Conservation (phyloP, 2,329 filamentous ascomycete species). For the Botrytis squamosa region DNA sequence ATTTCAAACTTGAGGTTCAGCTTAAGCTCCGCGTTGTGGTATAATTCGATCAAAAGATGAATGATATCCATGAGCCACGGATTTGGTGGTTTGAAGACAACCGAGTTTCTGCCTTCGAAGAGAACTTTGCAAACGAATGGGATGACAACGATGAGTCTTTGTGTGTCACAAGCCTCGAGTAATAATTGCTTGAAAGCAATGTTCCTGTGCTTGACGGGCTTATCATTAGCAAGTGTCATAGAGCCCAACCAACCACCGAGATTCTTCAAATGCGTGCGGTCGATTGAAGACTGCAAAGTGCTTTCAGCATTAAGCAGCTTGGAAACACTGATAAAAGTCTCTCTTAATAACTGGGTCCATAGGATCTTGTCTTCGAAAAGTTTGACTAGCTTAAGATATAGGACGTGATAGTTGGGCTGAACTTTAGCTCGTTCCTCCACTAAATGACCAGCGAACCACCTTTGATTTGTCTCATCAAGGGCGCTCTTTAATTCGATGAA, state of each 20-base stretch:
- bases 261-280: slow-evolving; percentile 88
- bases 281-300: slow-evolving; percentile 79
- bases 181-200: slow-evolving; percentile 96
- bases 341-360: slow-evolving; percentile 86
- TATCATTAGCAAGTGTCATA: slow-evolving; percentile 87
- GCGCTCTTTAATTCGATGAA: slow-evolving; percentile 77
- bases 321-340: slow-evolving; percentile 85
- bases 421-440: slow-evolving; percentile 96
- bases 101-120: slow-evolving; percentile 77
- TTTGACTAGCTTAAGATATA: slow-evolving; percentile 87
- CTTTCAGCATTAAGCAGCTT: slow-evolving; percentile 87
- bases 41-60: slow-evolving; percentile 85
- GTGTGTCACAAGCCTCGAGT: slow-evolving; percentile 89
- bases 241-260: slow-evolving; percentile 91
- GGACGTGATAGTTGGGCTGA: slow-evolving; percentile 92
- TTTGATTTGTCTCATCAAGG: slow-evolving; percentile 77
- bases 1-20: slow-evolving; percentile 98
- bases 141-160: slow-evolving; percentile 87
- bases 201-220: slow-evolving; percentile 93
- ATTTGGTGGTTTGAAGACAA: slow-evolving; percentile 90
- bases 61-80: slow-evolving; percentile 98
- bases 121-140: slow-evolving; percentile 98
- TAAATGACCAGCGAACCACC: slow-evolving; percentile 94
- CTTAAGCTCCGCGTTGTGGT: slow-evolving; percentile 89
- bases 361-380: slow-evolving; percentile 76